A percentile compares a stretch with the other conserved stretches of the same genome.
Evolutionary conservation across 2,329 filamentous ascomycete species (phyloP).

Genomic region (Aspergillus pseudoviridinutans): DNA sequence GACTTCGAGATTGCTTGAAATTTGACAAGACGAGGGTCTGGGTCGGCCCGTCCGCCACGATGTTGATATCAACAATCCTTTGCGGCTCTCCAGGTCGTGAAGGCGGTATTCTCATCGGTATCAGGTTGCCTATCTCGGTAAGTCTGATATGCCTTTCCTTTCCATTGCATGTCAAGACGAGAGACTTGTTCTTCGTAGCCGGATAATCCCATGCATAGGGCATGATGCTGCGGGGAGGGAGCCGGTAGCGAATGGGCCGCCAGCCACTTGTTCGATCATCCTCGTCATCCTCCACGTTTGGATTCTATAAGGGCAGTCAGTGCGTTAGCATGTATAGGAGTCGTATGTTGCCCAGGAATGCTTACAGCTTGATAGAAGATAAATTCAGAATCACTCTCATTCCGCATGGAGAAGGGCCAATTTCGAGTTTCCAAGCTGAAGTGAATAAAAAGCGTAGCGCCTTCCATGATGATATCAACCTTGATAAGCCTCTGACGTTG

Average conservation of each 20-base stretch:
- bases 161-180: constrained; percentile 73
- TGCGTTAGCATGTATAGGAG: neutral
- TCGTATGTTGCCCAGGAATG: neutral
- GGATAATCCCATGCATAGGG: constrained; percentile 99
- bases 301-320: constrained; percentile 50
- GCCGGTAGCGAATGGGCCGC: constrained; percentile 85
- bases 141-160: constrained; percentile 90
- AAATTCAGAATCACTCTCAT: constrained; percentile 95
- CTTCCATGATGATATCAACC: constrained; percentile 85
- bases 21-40: constrained; percentile 93
- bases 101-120: constrained; percentile 85
- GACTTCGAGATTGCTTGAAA: constrained; percentile 85
- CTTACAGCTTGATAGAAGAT: constrained; percentile 82
- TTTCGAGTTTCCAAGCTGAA: constrained; percentile 87
- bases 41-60: constrained; percentile 90
- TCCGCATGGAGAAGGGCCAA: constrained; percentile 98
- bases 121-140: constrained; percentile 91
- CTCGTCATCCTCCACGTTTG: constrained; percentile 88
- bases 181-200: constrained; percentile 91
- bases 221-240: constrained; percentile 96
- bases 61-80: constrained; percentile 95
- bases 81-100: constrained; percentile 58
- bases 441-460: constrained; percentile 88
- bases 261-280: constrained; percentile 74
- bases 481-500: constrained; percentile 85